phyloP scores from a whole-genome alignment of 2,329 filamentous ascomycete species.

The Sporothrix brunneoviolacea region DNA sequence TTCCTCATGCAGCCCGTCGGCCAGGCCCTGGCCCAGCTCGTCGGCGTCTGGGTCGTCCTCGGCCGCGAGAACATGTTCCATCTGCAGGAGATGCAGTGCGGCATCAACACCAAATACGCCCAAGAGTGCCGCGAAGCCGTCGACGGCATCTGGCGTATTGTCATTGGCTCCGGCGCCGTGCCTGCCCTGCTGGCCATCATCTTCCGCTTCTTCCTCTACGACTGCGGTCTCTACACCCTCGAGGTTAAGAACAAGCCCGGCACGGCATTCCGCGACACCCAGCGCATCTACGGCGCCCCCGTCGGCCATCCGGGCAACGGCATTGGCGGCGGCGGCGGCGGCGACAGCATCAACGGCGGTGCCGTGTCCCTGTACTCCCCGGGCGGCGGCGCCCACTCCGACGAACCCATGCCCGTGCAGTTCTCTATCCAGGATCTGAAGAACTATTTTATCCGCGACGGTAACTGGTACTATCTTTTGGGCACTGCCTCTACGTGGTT shows the following conservation, averaged over 20 bases:
- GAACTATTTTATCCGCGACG: slow-evolving; percentile 43
- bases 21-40: slow-evolving; percentile 57
- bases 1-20: slow-evolving; percentile 66
- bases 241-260: slow-evolving; percentile 58
- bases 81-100: slow-evolving; percentile 40
- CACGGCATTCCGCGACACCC: slow-evolving; percentile 52
- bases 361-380: slow-evolving; percentile 30
- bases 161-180: slow-evolving; percentile 58
- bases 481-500: slow-evolving; percentile 46
- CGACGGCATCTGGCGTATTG: slow-evolving; percentile 60
- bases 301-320: slow-evolving; percentile 21
- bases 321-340: neutral
- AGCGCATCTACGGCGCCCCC: slow-evolving; percentile 46
- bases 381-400: slow-evolving; percentile 15
- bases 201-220: slow-evolving; percentile 60
- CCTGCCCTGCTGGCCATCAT: slow-evolving; percentile 58
- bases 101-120: slow-evolving; percentile 38
- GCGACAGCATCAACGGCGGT: neutral
- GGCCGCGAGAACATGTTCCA: slow-evolving; percentile 37
- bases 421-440: slow-evolving; percentile 43
- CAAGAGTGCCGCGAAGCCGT: slow-evolving; percentile 41
- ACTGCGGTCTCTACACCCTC: slow-evolving; percentile 58
- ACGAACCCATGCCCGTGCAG: slow-evolving; percentile 36
- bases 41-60: slow-evolving; percentile 48
- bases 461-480: slow-evolving; percentile 39